phyloP scores from a whole-genome alignment of 116 monocot genomes.

The Posidonia oceanica region DNA sequence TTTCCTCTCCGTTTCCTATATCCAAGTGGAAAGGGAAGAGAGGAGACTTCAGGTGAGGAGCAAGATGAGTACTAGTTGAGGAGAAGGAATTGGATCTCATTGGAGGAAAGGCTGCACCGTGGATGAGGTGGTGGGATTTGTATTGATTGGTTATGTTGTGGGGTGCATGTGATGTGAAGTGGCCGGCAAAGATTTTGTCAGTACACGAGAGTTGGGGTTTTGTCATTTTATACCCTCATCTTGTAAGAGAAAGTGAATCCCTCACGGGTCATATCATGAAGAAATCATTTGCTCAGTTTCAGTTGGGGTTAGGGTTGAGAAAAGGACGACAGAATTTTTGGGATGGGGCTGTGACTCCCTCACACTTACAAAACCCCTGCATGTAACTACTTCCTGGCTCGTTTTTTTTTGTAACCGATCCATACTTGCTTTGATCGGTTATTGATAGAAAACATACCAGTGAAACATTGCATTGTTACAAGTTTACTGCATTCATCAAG shows the following conservation, averaged over 20 bases:
- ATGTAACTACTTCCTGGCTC: no score
- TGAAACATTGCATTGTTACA: no score
- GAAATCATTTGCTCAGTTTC: constrained; percentile 26
- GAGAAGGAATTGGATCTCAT: background rate
- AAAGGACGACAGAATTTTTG: background rate
- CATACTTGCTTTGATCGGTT: no score
- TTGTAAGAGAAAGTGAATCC: background rate
- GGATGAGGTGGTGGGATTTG: background rate
- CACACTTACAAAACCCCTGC: no score
- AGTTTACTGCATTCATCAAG: no score
- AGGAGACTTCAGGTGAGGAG: constrained; percentile 1
- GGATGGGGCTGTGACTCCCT: background rate
- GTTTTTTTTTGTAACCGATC: no score
- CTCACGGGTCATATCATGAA: constrained; percentile 39
- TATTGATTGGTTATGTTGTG: background rate
- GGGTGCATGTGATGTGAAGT: constrained; percentile 22
- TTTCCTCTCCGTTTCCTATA: no score
- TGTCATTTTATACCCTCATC: constrained; percentile 8
- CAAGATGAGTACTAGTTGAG: background rate
- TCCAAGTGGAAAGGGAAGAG: background rate
- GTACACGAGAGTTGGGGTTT: constrained; percentile 2
- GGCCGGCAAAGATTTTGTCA: constrained; percentile 22
- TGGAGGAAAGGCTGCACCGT: background rate
- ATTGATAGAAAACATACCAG: no score
- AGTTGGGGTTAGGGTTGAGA: constrained; percentile 7